Conservation (phyloP, 2,329 filamentous ascomycete species). For the Nemania abortiva region DNA sequence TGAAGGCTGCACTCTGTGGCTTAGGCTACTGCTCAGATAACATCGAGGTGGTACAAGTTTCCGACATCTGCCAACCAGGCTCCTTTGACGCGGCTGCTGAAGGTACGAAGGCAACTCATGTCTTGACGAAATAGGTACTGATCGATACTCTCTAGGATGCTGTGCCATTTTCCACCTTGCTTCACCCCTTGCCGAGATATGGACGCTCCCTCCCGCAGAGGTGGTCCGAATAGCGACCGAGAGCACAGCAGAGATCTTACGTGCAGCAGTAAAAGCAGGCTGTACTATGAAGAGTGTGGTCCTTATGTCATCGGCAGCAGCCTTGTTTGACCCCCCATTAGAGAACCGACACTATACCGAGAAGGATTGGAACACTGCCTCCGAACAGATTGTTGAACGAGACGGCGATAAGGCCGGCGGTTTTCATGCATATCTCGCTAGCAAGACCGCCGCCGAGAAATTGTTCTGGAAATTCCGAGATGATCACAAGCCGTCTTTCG, state of each 20-base stretch:
- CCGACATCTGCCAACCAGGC: conserved; percentile 42
- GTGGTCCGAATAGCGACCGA: conserved; percentile 43
- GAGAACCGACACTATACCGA: conserved; percentile 43
- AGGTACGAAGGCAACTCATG: conserved; percentile 37
- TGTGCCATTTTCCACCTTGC: conserved; percentile 48
- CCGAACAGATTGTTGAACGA: conserved; percentile 38
- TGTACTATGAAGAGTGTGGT: conserved; percentile 44
- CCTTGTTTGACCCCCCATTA: conserved; percentile 44
- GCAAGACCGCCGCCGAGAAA: conserved; percentile 48
- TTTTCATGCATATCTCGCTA: conserved; percentile 47
- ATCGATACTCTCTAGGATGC: conserved; percentile 42
- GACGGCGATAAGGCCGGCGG: conserved; percentile 40
- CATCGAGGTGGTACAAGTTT: conserved; percentile 46
- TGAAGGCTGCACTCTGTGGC: conserved; percentile 41
- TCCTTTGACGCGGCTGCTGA: conserved; percentile 44
- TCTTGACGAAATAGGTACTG: not conserved
- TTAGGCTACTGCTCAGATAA: conserved; percentile 41
- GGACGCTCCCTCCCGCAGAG: conserved; percentile 41
- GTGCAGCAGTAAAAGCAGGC: conserved; percentile 42
- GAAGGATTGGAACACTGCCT: conserved; percentile 46
- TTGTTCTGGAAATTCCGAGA: conserved; percentile 47
- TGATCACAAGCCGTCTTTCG: conserved; percentile 43
- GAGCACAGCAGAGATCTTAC: conserved; percentile 42
- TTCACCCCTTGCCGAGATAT: conserved; percentile 44
- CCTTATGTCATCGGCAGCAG: conserved; percentile 46